Conservation (phyloP, 2,329 filamentous ascomycete genomes). For the Exophiala viscosa region DNA sequence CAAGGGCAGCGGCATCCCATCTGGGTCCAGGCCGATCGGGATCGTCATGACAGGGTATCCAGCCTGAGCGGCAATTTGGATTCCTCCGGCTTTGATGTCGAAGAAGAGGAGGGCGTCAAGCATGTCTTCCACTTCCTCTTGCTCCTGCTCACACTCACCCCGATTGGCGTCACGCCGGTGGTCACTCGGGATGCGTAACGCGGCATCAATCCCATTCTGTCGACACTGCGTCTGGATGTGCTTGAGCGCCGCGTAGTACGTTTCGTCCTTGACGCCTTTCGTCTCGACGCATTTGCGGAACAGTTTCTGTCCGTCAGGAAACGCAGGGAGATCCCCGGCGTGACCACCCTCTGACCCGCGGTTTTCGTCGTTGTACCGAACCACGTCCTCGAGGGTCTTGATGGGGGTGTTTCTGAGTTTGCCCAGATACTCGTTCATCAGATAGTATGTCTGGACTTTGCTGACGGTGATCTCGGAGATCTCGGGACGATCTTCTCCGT, state of each 20-base stretch:
- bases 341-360: slow-evolving; percentile 26
- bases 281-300: slow-evolving; percentile 16
- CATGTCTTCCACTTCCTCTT: slow-evolving; percentile 5
- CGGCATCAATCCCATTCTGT: slow-evolving; percentile 32
- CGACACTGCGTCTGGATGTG: slow-evolving; percentile 31
- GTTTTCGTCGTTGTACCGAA: slow-evolving; percentile 25
- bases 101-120: slow-evolving; percentile 32
- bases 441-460: slow-evolving; percentile 26
- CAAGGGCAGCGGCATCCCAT: slow-evolving; percentile 28
- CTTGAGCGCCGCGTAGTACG: slow-evolving; percentile 29
- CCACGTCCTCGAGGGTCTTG: slow-evolving; percentile 25
- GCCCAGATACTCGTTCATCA: slow-evolving; percentile 23
- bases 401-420: slow-evolving; percentile 23
- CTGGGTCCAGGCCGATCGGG: slow-evolving; percentile 31
- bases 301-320: slow-evolving; percentile 30
- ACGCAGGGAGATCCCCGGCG: slow-evolving; percentile 29
- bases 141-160: no score
- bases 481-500: slow-evolving; percentile 19
- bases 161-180: not conserved
- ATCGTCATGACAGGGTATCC: slow-evolving; percentile 33
- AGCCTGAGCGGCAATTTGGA: slow-evolving; percentile 35
- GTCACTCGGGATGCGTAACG: slow-evolving; percentile 18
- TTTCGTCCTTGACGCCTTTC: slow-evolving; percentile 27
- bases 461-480: slow-evolving; percentile 22
- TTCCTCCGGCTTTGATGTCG: slow-evolving; percentile 31